A percentile compares a stretch with the other conserved stretches of the same genome.
These are phyloP conservation scores for Pseudogymnoascus pannorum DNA, from an alignment of 2,329 filamentous ascomycete genomes.

Conservation along the genomic window DNA sequence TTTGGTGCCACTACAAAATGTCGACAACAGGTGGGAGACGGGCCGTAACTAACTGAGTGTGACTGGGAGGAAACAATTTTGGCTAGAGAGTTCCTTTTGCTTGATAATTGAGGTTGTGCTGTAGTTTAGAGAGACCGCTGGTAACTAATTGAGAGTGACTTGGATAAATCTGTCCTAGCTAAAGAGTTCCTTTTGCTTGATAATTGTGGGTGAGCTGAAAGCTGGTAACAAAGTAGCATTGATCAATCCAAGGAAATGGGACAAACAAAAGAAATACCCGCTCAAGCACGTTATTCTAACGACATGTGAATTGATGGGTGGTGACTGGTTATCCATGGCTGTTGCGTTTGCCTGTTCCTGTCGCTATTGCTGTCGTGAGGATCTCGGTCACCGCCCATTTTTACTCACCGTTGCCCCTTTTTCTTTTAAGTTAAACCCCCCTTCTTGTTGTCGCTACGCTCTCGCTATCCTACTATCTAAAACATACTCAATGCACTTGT, in stretches of 20 bases:
- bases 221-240: background rate
- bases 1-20: background rate
- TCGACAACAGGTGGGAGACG: background rate
- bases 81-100: background rate
- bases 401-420: background rate
- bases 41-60: background rate
- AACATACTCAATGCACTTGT: background rate
- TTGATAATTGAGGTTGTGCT: background rate
- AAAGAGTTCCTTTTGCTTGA: background rate
- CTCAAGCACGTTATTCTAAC: background rate
- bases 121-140: no score
- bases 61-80: background rate
- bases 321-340: background rate
- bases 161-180: no score
- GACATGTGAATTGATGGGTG: background rate
- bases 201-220: background rate
- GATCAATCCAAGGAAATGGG: no score
- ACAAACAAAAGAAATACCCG: background rate
- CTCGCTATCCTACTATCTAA: background rate
- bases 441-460: background rate
- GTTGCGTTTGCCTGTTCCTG: background rate
- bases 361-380: background rate
- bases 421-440: no score
- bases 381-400: background rate
- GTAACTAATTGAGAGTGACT: no score